Conservation (phyloP, 2,329 filamentous ascomycete species). For the Remersonia thermophila region DNA sequence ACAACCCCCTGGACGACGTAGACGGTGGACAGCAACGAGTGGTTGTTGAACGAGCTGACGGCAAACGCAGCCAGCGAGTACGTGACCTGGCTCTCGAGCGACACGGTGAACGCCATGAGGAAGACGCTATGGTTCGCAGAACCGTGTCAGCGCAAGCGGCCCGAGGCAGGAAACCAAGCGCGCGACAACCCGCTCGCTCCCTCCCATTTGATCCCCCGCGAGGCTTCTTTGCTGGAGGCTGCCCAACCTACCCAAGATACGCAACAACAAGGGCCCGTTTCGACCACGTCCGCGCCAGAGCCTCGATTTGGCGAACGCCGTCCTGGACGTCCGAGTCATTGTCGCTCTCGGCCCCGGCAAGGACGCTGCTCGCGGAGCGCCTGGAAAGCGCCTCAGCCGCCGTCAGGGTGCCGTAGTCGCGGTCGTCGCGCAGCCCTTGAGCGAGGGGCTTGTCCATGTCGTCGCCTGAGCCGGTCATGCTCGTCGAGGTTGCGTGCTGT, state of each 20-base stretch:
- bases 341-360: background rate
- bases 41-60: conserved; percentile 49
- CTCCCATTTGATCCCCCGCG: too few species aligned
- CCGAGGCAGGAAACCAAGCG: too few species aligned
- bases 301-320: conserved; percentile 23
- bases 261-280: conserved; percentile 21
- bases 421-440: background rate
- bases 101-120: conserved; percentile 53
- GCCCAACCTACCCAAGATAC: conserved; percentile 18
- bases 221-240: too few species aligned
- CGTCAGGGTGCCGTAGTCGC: conserved; percentile 9
- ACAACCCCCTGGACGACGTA: conserved; percentile 52
- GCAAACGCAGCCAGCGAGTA: conserved; percentile 49
- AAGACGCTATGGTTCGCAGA: conserved; percentile 25
- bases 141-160: too few species aligned
- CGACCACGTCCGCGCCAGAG: conserved; percentile 22
- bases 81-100: conserved; percentile 53
- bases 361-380: background rate
- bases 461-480: conserved; percentile 3
- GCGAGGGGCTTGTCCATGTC: conserved; percentile 1
- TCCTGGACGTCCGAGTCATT: conserved; percentile 17
- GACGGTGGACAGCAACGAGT: conserved; percentile 53
- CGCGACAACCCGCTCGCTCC: too few species aligned
- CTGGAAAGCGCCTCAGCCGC: too few species aligned
- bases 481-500: too few species aligned